Conservation (phyloP, 345 rosid species). For the Hevea brasiliensis region DNA sequence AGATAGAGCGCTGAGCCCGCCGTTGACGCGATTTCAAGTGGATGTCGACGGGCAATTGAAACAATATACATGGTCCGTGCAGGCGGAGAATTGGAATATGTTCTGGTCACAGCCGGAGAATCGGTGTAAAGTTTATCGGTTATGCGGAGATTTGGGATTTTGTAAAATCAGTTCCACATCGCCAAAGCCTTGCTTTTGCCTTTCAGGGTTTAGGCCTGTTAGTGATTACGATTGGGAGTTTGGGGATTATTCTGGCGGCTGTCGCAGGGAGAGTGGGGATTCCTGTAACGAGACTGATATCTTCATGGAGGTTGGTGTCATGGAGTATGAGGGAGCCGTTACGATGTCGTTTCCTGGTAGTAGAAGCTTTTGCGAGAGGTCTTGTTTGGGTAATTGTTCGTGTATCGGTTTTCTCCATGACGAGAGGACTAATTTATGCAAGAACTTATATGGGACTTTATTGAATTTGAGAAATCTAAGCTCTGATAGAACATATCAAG, state of each 20-base stretch:
- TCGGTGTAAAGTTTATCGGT: slow-evolving; percentile 41
- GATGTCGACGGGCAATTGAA: slow-evolving; percentile 40
- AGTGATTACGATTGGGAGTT: slow-evolving; percentile 43
- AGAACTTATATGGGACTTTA: slow-evolving; percentile 50
- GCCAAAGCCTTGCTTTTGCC: slow-evolving; percentile 43
- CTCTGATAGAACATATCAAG: slow-evolving; percentile 29
- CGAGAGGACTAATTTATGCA: slow-evolving; percentile 46
- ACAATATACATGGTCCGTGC: slow-evolving; percentile 50
- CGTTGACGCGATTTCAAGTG: slow-evolving; percentile 49
- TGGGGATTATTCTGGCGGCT: slow-evolving; percentile 51
- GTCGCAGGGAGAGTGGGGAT: slow-evolving; percentile 34
- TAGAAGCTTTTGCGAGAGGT: slow-evolving; percentile 46
- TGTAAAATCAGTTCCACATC: slow-evolving; percentile 19
- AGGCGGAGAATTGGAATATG: slow-evolving; percentile 47
- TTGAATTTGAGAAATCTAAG: slow-evolving; percentile 58
- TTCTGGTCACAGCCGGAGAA: slow-evolving; percentile 57
- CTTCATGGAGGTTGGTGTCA: slow-evolving; percentile 43
- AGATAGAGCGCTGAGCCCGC: slow-evolving; percentile 35
- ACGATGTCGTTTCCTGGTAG: slow-evolving; percentile 35
- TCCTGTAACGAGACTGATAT: slow-evolving; percentile 37
- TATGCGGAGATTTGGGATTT: slow-evolving; percentile 48
- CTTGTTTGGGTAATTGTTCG: slow-evolving; percentile 60
- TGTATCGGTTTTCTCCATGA: slow-evolving; percentile 63
- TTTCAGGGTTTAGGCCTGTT: slow-evolving; percentile 45
- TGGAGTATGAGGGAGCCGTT: slow-evolving; percentile 43